phyloP scores from a whole-genome alignment of 805 yeast species.

The Lachancea fermentati region DNA sequence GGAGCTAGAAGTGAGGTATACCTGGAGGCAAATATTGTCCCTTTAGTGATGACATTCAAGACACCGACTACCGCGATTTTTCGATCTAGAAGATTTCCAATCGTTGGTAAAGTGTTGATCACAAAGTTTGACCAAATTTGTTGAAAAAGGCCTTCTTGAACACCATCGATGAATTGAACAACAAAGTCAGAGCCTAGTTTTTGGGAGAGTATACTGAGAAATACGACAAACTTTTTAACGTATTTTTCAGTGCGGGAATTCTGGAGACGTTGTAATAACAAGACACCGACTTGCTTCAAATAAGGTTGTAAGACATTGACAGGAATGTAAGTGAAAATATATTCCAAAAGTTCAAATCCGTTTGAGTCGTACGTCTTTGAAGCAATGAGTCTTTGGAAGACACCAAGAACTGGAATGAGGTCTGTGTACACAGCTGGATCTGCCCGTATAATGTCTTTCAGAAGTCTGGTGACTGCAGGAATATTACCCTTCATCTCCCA shows the following conservation, averaged over 20 bases:
- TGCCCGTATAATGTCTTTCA: slow-evolving; percentile 55
- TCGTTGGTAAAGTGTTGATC: slow-evolving; percentile 38
- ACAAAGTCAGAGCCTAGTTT: slow-evolving; percentile 46
- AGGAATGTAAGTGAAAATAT: slow-evolving; percentile 56
- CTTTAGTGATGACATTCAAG: slow-evolving; percentile 38
- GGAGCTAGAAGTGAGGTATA: slow-evolving; percentile 39
- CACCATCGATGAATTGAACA: slow-evolving; percentile 61
- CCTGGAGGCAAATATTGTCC: slow-evolving; percentile 33
- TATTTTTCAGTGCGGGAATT: slow-evolving; percentile 76
- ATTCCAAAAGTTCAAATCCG: slow-evolving; percentile 81
- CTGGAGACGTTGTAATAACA: slow-evolving; percentile 76
- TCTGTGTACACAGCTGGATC: slow-evolving; percentile 36
- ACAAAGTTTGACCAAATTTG: slow-evolving; percentile 41
- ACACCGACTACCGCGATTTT: slow-evolving; percentile 49
- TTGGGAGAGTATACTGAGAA: slow-evolving; percentile 51
- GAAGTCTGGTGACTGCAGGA: slow-evolving; percentile 83
- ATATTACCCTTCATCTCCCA: slow-evolving; percentile 94
- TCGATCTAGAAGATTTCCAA: slow-evolving; percentile 49
- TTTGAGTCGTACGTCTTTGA: slow-evolving; percentile 73
- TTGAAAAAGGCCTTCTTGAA: slow-evolving; percentile 55
- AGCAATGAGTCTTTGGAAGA: slow-evolving; percentile 89
- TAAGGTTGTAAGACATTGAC: slow-evolving; percentile 44
- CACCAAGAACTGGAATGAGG: slow-evolving; percentile 81
- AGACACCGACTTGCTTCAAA: slow-evolving; percentile 64
- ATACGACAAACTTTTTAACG: slow-evolving; percentile 62